Percentiles rank a stretch among this genome's conserved stretches.
These are phyloP conservation scores for Clavispora asparagi DNA, from an alignment of 805 yeast species.

Conservation along the genomic window DNA sequence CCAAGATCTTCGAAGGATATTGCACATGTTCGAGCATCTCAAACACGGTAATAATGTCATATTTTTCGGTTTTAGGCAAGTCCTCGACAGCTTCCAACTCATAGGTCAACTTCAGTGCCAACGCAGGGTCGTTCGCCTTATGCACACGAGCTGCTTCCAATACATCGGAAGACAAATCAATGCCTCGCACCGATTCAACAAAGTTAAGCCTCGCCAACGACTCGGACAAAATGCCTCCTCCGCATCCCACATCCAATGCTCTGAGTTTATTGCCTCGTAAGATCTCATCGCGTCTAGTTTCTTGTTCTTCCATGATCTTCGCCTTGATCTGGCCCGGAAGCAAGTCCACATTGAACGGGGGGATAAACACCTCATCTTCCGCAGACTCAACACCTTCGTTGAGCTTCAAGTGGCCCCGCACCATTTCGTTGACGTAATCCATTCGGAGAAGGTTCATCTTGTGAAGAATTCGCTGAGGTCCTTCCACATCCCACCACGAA, in stretches of 20 bases:
- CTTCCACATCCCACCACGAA: slow-evolving; percentile 98
- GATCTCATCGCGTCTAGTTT: slow-evolving; percentile 36
- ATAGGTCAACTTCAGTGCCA: slow-evolving; percentile 55
- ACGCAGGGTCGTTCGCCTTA: slow-evolving; percentile 56
- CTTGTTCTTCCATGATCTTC: slow-evolving; percentile 48
- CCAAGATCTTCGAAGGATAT: slow-evolving; percentile 67
- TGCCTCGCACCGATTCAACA: slow-evolving; percentile 64
- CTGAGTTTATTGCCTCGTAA: slow-evolving; percentile 33
- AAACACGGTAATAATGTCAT: slow-evolving; percentile 81
- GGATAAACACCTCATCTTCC: slow-evolving; percentile 57
- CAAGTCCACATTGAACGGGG: slow-evolving; percentile 68
- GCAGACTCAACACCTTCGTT: slow-evolving; percentile 24
- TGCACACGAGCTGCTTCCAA: slow-evolving; percentile 75
- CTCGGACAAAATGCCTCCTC: slow-evolving; percentile 94
- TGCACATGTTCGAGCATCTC: slow-evolving; percentile 95
- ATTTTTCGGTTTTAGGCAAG: slow-evolving; percentile 40
- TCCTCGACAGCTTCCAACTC: slow-evolving; percentile 60
- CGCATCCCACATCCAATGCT: slow-evolving; percentile 92
- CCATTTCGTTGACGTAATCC: slow-evolving; percentile 73
- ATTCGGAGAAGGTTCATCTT: slow-evolving; percentile 87
- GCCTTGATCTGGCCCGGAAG: slow-evolving; percentile 53
- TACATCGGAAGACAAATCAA: slow-evolving; percentile 83
- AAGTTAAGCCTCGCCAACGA: slow-evolving; percentile 72
- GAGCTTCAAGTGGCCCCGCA: slow-evolving; percentile 41
- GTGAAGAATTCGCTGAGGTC: slow-evolving; percentile 90